Evolutionary conservation across 2,329 filamentous ascomycete genomes (phyloP), one percentile per base, ranked within the genome.

Genomic region (Sporothrix phasma): DNA sequence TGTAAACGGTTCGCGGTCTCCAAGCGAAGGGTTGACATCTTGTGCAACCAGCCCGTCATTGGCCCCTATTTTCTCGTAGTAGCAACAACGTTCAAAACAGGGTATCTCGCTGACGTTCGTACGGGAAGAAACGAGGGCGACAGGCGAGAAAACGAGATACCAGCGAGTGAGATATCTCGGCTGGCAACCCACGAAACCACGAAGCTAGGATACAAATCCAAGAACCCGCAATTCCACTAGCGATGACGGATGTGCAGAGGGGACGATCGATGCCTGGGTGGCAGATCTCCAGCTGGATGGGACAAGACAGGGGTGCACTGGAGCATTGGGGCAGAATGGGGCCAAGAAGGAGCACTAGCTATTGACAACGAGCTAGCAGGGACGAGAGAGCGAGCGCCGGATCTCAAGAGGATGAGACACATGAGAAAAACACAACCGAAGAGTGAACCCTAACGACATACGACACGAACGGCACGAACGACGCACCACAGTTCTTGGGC

Each of bases 11-110:
- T 66, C 64, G 66, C 64, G 26, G 62, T 54, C 62, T 64, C 39
- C 64, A 66, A 65, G 64, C 64, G 66, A 66, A 39, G 56, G 60
- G 64, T 63, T 65, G 61, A 54, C 61, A 51, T 62, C 43, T 59
- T 47, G 63, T 65, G 56, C 24, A 0, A 64, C 65, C 41, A 22
- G 22, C 46, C 24, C 26, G 58, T 19, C 41, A 29, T 41, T 47
- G 39, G 11, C 41, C 41, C 24, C 37, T 24, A 15, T 11, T 39
- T 24, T 31, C 31, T 13, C 13, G 15, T 56, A 56, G 51, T 39
- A 39, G 51, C 31, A 56, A 56, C n/a, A 39, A 24, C 51, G 31
- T 56, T 39, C 39, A 41, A 37, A 53, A 51, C 37, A 58, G 22
- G 22, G 24, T 58, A 58, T 58, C 54, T 58, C 54, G 37, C 54